phyloP scores from a whole-genome alignment of 768 basidiomycete species.

The Russula olivacea region DNA sequence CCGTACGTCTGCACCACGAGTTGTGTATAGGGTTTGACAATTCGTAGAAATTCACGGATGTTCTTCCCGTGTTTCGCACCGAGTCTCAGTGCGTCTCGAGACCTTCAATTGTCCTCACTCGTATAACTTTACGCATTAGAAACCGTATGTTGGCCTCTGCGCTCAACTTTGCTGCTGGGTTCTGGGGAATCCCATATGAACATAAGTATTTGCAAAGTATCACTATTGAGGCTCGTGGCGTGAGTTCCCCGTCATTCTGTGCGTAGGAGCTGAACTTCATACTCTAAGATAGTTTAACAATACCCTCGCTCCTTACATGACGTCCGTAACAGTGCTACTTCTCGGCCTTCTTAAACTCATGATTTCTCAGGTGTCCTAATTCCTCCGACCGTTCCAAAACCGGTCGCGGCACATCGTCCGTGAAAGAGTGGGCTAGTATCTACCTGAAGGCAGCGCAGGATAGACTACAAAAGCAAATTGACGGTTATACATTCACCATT shows the following conservation, averaged over 20 bases:
- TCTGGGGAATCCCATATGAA: conserved; percentile 44
- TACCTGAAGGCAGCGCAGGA: conserved; percentile 65
- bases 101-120: not conserved
- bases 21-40: conserved; percentile 29
- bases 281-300: conserved; percentile 40
- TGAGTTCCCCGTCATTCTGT: conserved; percentile 28
- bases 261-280: not conserved
- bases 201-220: conserved; percentile 42
- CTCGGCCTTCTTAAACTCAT: not conserved
- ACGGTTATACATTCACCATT: conserved; percentile 55
- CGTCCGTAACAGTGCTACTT: conserved; percentile 36
- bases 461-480: conserved; percentile 53
- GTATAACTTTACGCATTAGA: conserved; percentile 24
- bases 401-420: conserved; percentile 53
- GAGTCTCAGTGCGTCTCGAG: conserved; percentile 39
- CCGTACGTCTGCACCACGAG: not conserved
- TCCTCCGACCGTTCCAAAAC: conserved; percentile 41
- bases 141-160: conserved; percentile 50
- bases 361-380: conserved; percentile 53
- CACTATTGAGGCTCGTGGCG: conserved; percentile 36
- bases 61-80: conserved; percentile 47
- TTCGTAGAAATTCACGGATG: conserved; percentile 36
- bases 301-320: conserved; percentile 80
- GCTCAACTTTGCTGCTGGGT: conserved; percentile 46
- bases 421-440: conserved; percentile 57